phyloP scores from a whole-genome alignment of 208 protist genomes.

The Phytomonas francai region DNA sequence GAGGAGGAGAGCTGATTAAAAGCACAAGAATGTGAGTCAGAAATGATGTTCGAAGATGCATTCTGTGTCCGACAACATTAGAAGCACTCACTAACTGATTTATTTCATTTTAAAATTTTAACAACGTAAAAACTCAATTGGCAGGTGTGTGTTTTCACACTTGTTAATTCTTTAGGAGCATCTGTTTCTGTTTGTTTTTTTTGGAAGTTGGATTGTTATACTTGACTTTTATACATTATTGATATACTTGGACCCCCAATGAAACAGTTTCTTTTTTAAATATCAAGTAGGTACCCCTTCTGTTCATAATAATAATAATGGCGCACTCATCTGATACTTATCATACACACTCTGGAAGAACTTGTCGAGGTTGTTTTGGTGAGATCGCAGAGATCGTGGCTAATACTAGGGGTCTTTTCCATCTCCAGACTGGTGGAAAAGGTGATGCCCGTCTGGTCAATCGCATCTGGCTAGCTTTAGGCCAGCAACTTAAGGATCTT shows the following conservation, averaged over 20 bases:
- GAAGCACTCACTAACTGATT: background rate
- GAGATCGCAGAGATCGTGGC: constrained; percentile 70
- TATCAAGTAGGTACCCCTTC: background rate
- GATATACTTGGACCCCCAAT: background rate
- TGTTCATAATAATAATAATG: constrained; percentile 7
- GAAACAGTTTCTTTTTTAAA: background rate
- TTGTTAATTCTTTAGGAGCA: background rate
- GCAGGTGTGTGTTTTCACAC: background rate
- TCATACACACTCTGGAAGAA: constrained; percentile 3
- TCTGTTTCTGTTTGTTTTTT: constrained; percentile 2
- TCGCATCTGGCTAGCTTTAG: constrained; percentile 59
- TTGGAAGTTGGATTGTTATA: constrained; percentile 3
- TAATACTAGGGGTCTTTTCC: constrained; percentile 41
- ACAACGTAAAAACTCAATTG: background rate
- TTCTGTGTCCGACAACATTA: too few relatives aligned
- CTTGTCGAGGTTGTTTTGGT: constrained; percentile 50
- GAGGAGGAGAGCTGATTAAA: too few relatives aligned
- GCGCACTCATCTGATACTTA: background rate
- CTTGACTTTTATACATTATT: constrained; percentile 6
- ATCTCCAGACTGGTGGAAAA: constrained; percentile 43
- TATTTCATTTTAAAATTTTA: constrained; percentile 2
- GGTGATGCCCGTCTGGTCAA: constrained; percentile 48
- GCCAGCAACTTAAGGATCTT: constrained; percentile 50
- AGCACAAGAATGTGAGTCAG: too few relatives aligned
- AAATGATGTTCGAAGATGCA: too few relatives aligned